Conservation (phyloP, 179 eudicot species). For the Corrigiola litoralis region DNA sequence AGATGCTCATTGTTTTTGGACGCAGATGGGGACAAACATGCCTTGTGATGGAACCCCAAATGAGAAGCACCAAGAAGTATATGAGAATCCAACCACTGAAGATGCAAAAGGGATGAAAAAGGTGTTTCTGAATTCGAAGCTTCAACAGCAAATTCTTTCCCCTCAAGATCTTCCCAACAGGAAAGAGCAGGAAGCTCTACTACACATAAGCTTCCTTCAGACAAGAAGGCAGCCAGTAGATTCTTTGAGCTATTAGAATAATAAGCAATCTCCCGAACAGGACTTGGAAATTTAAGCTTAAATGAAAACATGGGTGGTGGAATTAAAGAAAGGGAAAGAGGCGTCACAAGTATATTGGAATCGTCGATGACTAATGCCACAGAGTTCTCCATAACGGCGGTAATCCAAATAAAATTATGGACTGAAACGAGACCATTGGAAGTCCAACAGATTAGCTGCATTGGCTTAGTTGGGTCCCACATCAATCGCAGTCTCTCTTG, state of each 20-base stretch:
- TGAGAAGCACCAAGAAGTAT: slow-evolving; percentile 69
- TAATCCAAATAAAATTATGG: slow-evolving; percentile 69
- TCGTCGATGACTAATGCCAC: slow-evolving; percentile 83
- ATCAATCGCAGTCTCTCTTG: slow-evolving; percentile 59
- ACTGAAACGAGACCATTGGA: slow-evolving; percentile 54
- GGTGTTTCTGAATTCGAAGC: slow-evolving; percentile 34
- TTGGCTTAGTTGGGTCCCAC: slow-evolving; percentile 88
- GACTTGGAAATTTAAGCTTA: slow-evolving; percentile 56
- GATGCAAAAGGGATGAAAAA: slow-evolving; percentile 57
- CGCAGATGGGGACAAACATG: slow-evolving; percentile 22
- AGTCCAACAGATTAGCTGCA: slow-evolving; percentile 84
- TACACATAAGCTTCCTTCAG: slow-evolving; percentile 66
- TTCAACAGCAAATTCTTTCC: slow-evolving; percentile 54
- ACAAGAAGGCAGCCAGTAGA: slow-evolving; percentile 66
- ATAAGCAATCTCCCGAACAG: slow-evolving; percentile 70
- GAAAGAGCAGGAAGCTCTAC: slow-evolving; percentile 72
- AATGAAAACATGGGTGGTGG: slow-evolving; percentile 96
- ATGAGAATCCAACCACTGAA: slow-evolving; percentile 79
- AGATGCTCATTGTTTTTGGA: slow-evolving; percentile 27
- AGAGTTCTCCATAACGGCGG: slow-evolving; percentile 75
- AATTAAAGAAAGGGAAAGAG: slow-evolving; percentile 64
- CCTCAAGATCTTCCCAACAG: slow-evolving; percentile 80
- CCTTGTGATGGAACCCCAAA: slow-evolving; percentile 38
- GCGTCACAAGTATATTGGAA: slow-evolving; percentile 63
- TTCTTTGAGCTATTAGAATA: slow-evolving; percentile 52